phyloP scores from a whole-genome alignment of 208 protist species.

The Trypanosoma scelopori region DNA sequence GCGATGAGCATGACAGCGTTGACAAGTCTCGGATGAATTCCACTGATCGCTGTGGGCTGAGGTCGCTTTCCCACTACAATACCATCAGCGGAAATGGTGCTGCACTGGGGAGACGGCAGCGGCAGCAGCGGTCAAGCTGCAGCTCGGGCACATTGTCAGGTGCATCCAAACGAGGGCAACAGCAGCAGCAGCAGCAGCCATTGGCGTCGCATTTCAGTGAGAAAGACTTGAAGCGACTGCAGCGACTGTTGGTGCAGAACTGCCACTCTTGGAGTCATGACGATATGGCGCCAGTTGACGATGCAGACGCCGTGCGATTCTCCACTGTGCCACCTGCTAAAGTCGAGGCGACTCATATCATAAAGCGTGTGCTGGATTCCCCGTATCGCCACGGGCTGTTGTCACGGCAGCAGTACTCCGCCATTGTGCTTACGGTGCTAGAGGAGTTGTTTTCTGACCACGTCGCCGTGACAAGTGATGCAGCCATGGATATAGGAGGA shows the following conservation, averaged over 20 bases:
- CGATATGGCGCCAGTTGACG: background rate
- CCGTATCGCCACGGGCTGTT: slow-evolving; percentile 15
- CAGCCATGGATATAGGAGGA: background rate
- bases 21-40: too few species aligned
- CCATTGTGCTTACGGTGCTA: slow-evolving; percentile 23
- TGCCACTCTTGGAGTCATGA: background rate
- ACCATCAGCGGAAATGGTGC: background rate
- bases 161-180: background rate
- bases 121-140: background rate
- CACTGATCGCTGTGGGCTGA: background rate
- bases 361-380: slow-evolving; percentile 8
- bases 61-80: background rate
- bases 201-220: background rate
- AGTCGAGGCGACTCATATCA: slow-evolving; percentile 12
- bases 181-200: background rate
- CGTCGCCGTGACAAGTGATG: background rate
- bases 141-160: too few species aligned
- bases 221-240: slow-evolving; percentile 10
- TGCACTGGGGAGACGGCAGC: background rate
- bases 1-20: too few species aligned
- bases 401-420: slow-evolving; percentile 17
- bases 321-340: slow-evolving; percentile 11
- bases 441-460: slow-evolving; percentile 22
- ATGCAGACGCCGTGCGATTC: background rate
- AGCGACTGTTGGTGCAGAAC: background rate